phyloP scores from a whole-genome alignment of 805 yeast species.

The Cyberlindnera euphorbiae region DNA sequence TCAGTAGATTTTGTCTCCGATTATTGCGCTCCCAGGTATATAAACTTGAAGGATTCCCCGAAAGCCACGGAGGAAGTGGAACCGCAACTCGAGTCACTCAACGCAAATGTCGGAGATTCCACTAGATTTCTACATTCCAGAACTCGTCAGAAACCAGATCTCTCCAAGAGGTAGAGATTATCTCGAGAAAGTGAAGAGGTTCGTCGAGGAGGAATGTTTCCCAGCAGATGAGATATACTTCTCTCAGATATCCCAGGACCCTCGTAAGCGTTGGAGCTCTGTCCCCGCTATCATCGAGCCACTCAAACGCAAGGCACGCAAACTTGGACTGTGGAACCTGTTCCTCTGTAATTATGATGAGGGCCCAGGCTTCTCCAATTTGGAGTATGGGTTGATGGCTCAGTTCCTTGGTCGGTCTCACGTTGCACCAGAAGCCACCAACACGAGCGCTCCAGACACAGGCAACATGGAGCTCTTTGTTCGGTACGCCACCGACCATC shows the following conservation, averaged over 20 bases:
- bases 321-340: slow-evolving; percentile 56
- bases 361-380: slow-evolving; percentile 55
- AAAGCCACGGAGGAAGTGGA: no score
- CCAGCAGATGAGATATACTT: slow-evolving; percentile 50
- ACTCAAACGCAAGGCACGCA: slow-evolving; percentile 48
- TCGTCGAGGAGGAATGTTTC: slow-evolving; percentile 51
- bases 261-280: slow-evolving; percentile 40
- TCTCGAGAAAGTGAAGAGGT: slow-evolving; percentile 36
- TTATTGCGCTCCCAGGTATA: no score
- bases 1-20: no score
- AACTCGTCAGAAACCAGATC: slow-evolving; percentile 30
- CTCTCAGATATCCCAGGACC: slow-evolving; percentile 35
- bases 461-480: slow-evolving; percentile 47
- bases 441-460: slow-evolving; percentile 60
- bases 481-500: slow-evolving; percentile 36
- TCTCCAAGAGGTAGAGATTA: slow-evolving; percentile 32
- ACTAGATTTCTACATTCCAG: slow-evolving; percentile 29
- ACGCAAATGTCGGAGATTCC: background rate
- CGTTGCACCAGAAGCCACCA: slow-evolving; percentile 55
- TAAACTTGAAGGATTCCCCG: no score
- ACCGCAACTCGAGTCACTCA: no score
- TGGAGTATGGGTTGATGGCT: slow-evolving; percentile 65
- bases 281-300: slow-evolving; percentile 45
- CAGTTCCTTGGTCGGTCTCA: slow-evolving; percentile 52
- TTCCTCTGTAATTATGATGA: slow-evolving; percentile 39